phyloP scores from a whole-genome alignment of 2,329 filamentous ascomycete species.

The Sphaerulina musiva region DNA sequence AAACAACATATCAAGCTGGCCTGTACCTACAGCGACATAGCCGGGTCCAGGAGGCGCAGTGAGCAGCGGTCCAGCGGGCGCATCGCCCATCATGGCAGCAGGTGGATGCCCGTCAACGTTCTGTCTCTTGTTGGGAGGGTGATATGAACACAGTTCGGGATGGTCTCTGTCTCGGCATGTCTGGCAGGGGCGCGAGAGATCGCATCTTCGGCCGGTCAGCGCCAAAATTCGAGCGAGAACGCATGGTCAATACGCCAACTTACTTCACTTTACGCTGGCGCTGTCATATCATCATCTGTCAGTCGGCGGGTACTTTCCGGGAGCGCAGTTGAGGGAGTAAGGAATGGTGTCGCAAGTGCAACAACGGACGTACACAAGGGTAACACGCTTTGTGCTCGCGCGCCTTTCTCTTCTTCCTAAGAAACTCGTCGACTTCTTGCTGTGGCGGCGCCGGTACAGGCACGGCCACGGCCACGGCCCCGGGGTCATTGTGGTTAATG shows the following conservation, averaged over 20 bases:
- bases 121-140: conserved; percentile 35
- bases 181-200: conserved; percentile 43
- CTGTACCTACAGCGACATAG: conserved; percentile 30
- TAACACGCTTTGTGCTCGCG: conserved; percentile 50
- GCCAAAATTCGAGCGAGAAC: neutral
- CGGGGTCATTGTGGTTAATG: too few relatives aligned
- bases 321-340: too few relatives aligned
- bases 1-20: conserved; percentile 46
- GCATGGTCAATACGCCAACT: conserved; percentile 2
- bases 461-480: too few relatives aligned
- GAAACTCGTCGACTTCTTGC: conserved; percentile 45
- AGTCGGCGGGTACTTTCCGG: too few relatives aligned
- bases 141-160: conserved; percentile 44
- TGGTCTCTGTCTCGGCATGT: conserved; percentile 47
- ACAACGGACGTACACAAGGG: conserved; percentile 33
- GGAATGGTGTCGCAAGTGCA: too few relatives aligned
- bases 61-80: conserved; percentile 17
- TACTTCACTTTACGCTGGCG: conserved; percentile 38
- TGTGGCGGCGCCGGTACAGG: conserved; percentile 14
- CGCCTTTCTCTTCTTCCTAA: conserved; percentile 46
- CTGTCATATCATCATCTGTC: too few relatives aligned
- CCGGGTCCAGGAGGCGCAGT: conserved; percentile 10
- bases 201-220: conserved; percentile 35
- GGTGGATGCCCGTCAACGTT: conserved; percentile 22
- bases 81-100: conserved; percentile 11